Base-by-base conservation (phyloP, 2,329 filamentous ascomycete species). In the Fusarium incarnatum region DNA sequence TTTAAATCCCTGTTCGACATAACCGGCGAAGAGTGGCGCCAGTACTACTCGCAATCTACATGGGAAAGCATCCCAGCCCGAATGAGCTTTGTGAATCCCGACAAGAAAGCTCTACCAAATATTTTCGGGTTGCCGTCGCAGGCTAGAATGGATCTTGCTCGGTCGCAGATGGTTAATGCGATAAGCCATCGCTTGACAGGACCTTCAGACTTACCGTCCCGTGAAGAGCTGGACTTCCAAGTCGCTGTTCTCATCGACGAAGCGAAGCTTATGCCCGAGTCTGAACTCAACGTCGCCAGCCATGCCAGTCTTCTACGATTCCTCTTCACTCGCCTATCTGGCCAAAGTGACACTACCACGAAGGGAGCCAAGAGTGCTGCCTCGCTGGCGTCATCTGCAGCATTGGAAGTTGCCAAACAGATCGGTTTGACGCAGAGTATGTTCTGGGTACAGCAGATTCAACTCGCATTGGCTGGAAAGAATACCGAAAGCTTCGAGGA, bases 371-470 rank as follows among this genome's bases (percentile, higher is more conserved):
- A 42, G 23, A 23, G 48, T 23, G 48, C 25, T 40, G 50, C 67
- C 3, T 55, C 69, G 1, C 20, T 62, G 0, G 73, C 70, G 1
- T 68, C 69, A 2, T 50, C 61, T 0, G 50, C 56, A 9, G 73
- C 68, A 0, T 6, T 75, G 45, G 73, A 76, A 23, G 37, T 77
- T 5, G 55, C 70, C 3, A 11, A 41, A 0, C 40, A 53, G 8
- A n/a, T 70, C 3, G 73, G 74, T 0, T 50, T 68, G 13, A 77
- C 77, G 0, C 71, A 73, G 46, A 64, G 70, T 16, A 68, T 72
- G 56, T 79, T 79, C 22, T 79, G 77, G 77, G 70, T 73, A 1
- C 75, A 73, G 55, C 69, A 76, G 32, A 64, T 75, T 1, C 66
- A 76, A 12, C 44, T 67, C 3, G 66, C 53, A 37, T 15, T 76